phyloP scores from a whole-genome alignment of 2,329 filamentous ascomycete species.

The Periconia sp. region DNA sequence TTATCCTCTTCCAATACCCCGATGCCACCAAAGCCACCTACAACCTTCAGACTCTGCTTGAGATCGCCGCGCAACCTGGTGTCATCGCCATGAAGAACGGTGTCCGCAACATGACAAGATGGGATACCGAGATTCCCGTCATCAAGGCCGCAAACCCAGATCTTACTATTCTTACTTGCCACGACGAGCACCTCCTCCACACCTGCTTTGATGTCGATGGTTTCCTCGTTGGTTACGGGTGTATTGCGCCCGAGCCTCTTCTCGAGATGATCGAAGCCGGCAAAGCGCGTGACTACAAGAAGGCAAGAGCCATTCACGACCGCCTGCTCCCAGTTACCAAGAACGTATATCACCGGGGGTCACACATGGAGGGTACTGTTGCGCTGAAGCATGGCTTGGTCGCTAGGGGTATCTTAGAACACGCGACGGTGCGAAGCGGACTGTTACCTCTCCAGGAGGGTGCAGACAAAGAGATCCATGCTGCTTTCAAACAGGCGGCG shows the following conservation, averaged over 20 bases:
- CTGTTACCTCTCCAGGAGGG: conserved; percentile 49
- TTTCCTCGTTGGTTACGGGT: conserved; percentile 58
- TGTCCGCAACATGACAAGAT: conserved; percentile 59
- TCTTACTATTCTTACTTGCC: conserved; percentile 55
- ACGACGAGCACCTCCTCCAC: conserved; percentile 57
- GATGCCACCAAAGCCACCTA: conserved; percentile 58
- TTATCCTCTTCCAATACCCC: conserved; percentile 58
- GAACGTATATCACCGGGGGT: conserved; percentile 58
- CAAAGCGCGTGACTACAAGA: conserved; percentile 53
- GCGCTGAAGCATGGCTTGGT: conserved; percentile 55
- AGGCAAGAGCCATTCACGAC: conserved; percentile 54
- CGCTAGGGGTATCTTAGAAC: conserved; percentile 52
- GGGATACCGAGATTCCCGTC: conserved; percentile 59
- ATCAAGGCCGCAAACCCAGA: conserved; percentile 53
- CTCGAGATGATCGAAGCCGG: conserved; percentile 55
- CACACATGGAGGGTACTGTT: conserved; percentile 59
- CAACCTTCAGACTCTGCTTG: conserved; percentile 55
- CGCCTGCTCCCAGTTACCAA: conserved; percentile 55
- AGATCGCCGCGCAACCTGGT: conserved; percentile 55
- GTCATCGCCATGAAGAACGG: conserved; percentile 61
- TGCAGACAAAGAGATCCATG: conserved; percentile 49
- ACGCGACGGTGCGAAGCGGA: conserved; percentile 55
- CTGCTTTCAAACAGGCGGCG: conserved; percentile 40
- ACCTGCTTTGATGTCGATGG: conserved; percentile 57
- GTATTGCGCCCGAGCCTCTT: conserved; percentile 54